Conservation (phyloP, 2,329 filamentous ascomycete species). For the Xylariaceae sp. region DNA sequence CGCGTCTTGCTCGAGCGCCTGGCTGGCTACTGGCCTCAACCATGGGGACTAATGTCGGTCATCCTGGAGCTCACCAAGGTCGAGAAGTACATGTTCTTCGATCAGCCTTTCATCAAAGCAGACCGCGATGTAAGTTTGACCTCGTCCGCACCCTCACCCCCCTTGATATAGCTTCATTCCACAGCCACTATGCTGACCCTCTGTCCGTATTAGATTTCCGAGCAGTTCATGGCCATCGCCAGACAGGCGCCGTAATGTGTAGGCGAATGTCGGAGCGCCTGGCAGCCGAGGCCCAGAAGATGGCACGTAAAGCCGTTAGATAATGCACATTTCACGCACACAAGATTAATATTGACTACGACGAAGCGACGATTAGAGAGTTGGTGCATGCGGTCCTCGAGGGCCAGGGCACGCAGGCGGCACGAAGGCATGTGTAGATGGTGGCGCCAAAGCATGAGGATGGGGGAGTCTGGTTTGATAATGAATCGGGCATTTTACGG, state of each 20-base stretch:
- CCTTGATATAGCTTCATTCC: too few relatives aligned
- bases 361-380: conserved; percentile 3
- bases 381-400: conserved; percentile 3
- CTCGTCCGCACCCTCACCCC: background rate
- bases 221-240: conserved; percentile 26
- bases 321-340: conserved; percentile 4
- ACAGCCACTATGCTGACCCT: conserved; percentile 10
- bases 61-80: conserved; percentile 89
- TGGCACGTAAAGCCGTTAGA: background rate
- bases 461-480: conserved; percentile 7
- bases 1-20: conserved; percentile 83
- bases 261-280: background rate
- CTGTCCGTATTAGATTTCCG: conserved; percentile 21
- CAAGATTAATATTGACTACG: conserved; percentile 4
- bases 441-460: conserved; percentile 8
- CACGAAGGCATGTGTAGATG: conserved; percentile 8
- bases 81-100: conserved; percentile 85
- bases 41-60: conserved; percentile 89
- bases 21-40: conserved; percentile 84
- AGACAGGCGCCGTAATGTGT: conserved; percentile 20
- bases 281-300: too few relatives aligned
- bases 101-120: conserved; percentile 84
- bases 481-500: conserved; percentile 17
- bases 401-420: background rate
- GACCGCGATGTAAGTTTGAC: conserved; percentile 65